Evolutionary conservation across 192 early-diverging fungal species (phyloP).

Genomic region (Rhizophagus sp.): DNA sequence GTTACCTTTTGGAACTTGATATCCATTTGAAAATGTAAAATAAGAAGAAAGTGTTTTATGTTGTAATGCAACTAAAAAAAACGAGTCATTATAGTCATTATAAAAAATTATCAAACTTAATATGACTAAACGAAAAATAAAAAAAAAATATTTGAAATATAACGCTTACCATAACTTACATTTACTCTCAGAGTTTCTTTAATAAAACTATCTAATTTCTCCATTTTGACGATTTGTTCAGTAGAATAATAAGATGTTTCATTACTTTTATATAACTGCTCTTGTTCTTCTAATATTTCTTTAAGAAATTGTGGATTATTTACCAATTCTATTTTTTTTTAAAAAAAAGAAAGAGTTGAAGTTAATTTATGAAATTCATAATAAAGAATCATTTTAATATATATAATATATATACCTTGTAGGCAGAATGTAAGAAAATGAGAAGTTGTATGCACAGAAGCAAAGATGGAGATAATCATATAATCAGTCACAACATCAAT

Average conservation of each 20-base stretch:
- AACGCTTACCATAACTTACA: neutral
- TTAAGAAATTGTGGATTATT: neutral
- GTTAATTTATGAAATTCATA: neutral
- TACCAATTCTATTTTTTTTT: slow-evolving; percentile 4
- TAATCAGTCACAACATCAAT: neutral
- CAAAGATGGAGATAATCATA: neutral
- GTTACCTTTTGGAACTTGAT: slow-evolving; percentile 27
- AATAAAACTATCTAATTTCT: slow-evolving; percentile 21
- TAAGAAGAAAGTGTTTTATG: neutral
- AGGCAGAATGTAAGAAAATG: neutral
- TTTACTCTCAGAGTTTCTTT: slow-evolving; percentile 7
- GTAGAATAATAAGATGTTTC: neutral
- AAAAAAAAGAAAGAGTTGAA: neutral
- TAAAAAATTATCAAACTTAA: neutral
- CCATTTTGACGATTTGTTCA: slow-evolving; percentile 3
- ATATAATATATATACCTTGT: neutral
- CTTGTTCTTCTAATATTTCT: slow-evolving; percentile 20
- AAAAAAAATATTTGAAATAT: no score
- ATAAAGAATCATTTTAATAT: neutral
- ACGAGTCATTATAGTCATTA: no score
- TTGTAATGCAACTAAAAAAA: slow-evolving; percentile 6
- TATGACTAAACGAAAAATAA: no score
- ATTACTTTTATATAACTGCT: neutral
- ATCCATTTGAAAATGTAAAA: slow-evolving; percentile 21
- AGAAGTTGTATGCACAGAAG: slow-evolving; percentile 12